These are phyloP conservation scores for Exsudoporus frostii DNA, from an alignment of 768 basidiomycete species.

Conservation along the genomic window DNA sequence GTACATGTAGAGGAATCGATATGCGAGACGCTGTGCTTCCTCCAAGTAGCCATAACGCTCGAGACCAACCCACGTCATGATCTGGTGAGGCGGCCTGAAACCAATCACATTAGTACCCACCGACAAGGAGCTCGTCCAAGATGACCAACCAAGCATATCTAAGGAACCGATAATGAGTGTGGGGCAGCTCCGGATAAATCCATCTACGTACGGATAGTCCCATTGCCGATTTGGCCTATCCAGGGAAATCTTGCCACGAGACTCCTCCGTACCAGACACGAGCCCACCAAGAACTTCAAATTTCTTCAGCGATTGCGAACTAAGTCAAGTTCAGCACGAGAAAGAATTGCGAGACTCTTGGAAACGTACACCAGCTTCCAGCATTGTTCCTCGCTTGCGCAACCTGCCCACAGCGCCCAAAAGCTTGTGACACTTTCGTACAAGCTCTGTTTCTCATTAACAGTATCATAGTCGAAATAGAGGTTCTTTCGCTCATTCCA, in stretches of 20 bases:
- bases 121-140: not conserved
- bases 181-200: conserved; percentile 2
- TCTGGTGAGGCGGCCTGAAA: conserved; percentile 90
- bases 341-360: not conserved
- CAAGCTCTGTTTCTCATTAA: conserved; percentile 82
- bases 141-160: conserved; percentile 66
- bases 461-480: conserved; percentile 97
- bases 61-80: conserved; percentile 97
- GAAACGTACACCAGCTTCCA: conserved; percentile 84
- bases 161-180: conserved; percentile 7
- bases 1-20: conserved; percentile 99
- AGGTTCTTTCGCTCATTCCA: conserved; percentile 96
- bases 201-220: conserved; percentile 83
- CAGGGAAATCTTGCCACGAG: conserved; percentile 90
- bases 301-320: conserved; percentile 84
- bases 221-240: conserved; percentile 98
- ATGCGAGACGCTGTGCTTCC: conserved; percentile 89
- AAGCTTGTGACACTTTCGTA: conserved; percentile 97
- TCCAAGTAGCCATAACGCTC: conserved; percentile 95
- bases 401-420: conserved; percentile 97
- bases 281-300: conserved; percentile 96
- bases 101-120: conserved; percentile 9
- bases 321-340: conserved; percentile 33
- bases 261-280: conserved; percentile 95
- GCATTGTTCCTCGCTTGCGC: conserved; percentile 93